Conservation (phyloP, 352 stramenopile genomes). For the Phytophthora ramorum region DNA sequence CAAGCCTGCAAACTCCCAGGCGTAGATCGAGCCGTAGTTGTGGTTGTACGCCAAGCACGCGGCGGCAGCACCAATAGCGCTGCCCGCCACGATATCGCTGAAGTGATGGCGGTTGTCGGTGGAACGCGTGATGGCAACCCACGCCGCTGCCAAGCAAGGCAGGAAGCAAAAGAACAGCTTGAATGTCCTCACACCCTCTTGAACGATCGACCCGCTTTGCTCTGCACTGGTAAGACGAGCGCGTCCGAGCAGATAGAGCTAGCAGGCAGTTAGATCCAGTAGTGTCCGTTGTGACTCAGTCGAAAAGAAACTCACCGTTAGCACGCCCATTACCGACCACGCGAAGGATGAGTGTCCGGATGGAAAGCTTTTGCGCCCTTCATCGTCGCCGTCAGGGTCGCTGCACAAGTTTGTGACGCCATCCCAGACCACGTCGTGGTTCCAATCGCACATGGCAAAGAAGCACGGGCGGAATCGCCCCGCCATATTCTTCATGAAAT, state of each 20-base stretch:
- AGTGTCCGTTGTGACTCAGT: neutral
- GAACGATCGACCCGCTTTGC: conserved; percentile 48
- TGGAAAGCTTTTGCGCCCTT: conserved; percentile 76
- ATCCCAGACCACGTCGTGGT: conserved; percentile 72
- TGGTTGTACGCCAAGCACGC: conserved; percentile 55
- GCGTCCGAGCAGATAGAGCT: conserved; percentile 79
- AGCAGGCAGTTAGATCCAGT: conserved; percentile 4
- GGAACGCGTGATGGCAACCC: conserved; percentile 74
- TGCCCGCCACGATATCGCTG: conserved; percentile 71
- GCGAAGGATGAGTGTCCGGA: conserved; percentile 77
- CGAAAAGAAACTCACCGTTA: conserved; percentile 54
- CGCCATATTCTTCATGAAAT: conserved; percentile 76
- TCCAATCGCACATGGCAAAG: conserved; percentile 81
- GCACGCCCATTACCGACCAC: conserved; percentile 71
- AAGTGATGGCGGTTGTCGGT: conserved; percentile 86
- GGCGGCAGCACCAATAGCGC: conserved; percentile 48
- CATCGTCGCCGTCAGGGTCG: conserved; percentile 50
- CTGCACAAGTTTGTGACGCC: conserved; percentile 68
- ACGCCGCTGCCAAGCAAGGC: conserved; percentile 64
- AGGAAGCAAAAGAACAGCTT: conserved; percentile 78
- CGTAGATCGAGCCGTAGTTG: conserved; percentile 73
- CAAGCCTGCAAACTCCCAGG: conserved; percentile 52
- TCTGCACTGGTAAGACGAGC: conserved; percentile 58
- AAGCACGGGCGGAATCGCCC: conserved; percentile 79
- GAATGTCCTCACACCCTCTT: conserved; percentile 53